Evolutionary conservation across 768 basidiomycete species (phyloP), one percentile per base, ranked within the genome.

Genomic region (Pleurotus pulmonarius): DNA sequence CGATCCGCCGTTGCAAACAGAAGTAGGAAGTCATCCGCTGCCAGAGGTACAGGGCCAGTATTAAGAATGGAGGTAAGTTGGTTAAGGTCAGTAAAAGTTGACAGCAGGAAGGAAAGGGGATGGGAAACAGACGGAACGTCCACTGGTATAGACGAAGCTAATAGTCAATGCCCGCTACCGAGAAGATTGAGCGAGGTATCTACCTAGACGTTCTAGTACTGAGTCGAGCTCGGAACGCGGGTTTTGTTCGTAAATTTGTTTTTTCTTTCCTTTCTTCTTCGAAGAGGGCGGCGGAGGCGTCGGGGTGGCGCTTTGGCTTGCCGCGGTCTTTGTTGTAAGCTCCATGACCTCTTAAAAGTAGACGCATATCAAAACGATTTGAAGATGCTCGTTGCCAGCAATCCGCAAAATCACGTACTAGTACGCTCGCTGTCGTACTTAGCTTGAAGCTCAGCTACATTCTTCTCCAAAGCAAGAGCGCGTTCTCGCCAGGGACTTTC

Each of bases 401-500:
- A 34, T 26, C 1, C 0, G 11, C 49, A 12, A 11, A n/a, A 40
- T 26, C 16, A 63, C 73, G 34, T 60, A 80, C 80, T 73, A 39
- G 75, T 71, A 61, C 70, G 73, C 59, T 77, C 74, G 1, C 64
- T 62, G 7, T 80, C 78, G 44, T 75, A 73, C 58, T 73, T 69
- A 53, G 65, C 67, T 57, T 74, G 70, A 49, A 84, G 64, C 5
- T 60, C 63, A 7, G 64, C 63, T 37, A 73, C 60, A 26, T 79
- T 69, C 48, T 60, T 67, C 57, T 82, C 80, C 20, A 82, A 63
- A 20, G 65, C 62, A n/a, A 77, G 64, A 1, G 73, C 80, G 54
- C 70, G 72, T 4, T 61, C 67, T 45, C 72, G 73, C 80, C 80
- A 82, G 25, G 62, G 62, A 12, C 59, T 58, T 11, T 70, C 69